Evolutionary conservation across 306 rosid genomes (phyloP), one percentile per base, ranked within the genome.

Genomic region (Corylus americana): DNA sequence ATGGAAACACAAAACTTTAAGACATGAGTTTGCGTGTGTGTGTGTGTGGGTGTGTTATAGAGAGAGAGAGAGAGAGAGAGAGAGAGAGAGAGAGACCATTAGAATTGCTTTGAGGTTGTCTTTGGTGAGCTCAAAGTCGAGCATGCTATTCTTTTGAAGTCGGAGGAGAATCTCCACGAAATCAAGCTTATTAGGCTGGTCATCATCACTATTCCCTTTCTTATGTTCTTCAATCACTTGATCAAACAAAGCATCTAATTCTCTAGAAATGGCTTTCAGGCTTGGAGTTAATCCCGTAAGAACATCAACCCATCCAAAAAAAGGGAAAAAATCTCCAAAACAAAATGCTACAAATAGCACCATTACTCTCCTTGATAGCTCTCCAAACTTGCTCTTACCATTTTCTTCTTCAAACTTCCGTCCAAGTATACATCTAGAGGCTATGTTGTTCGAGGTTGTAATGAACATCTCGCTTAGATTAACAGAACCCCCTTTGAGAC

Each of bases 151-250:
- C 0, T 67, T 70, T 12, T 85, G 67, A 76, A 79, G 80, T 22
- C 79, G 71, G 50, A 82, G 84, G 18, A 86, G 78, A 59, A 70
- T 69, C 29, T 82, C 83, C 69, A 83, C 55, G 0, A 86, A 86
- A 48, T 45, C 22, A 22, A 22, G 22, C 22, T 22, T 22, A 22
- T 22, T 22, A 22, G 22, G 22, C 22, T 22, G 22, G 22, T 22
- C 22, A 22, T 22, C 22, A 22, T 22, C 22, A 22, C 22, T 22
- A 22, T 22, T 22, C 22, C 22, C 58, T 57, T 86, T 77, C 35
- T 20, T 70, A n/a, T 62, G 85, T 54, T 78, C 77, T 20, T 18
- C 77, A 39, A 83, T 63, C 4, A 47, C 55, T 12, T 55, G 3
- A 27, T 80, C 87, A 77, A 83, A 74, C 7, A 83, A 14, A 35